Conservation (phyloP, 768 basidiomycete genomes). For the Boletus bicolor region DNA sequence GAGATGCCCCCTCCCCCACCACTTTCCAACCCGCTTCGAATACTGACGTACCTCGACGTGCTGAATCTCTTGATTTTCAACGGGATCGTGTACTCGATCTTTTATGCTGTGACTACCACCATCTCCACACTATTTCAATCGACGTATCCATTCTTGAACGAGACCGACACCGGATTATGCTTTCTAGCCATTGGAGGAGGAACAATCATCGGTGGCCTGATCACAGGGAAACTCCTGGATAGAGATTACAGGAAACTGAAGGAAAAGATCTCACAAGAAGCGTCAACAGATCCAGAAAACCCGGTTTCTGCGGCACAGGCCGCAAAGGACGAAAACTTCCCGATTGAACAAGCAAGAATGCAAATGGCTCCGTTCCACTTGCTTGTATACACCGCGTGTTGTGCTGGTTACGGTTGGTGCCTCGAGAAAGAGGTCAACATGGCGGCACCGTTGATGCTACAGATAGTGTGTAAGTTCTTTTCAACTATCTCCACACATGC, state of each 20-base stretch:
- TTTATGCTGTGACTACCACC: constrained; percentile 44
- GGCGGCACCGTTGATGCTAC: constrained; percentile 53
- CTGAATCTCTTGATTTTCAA: constrained; percentile 44
- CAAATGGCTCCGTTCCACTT: constrained; percentile 43
- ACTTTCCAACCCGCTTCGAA: constrained; percentile 37
- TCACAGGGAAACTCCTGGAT: constrained; percentile 64
- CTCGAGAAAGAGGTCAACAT: constrained; percentile 47
- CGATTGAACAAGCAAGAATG: constrained; percentile 59
- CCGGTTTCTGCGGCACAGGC: constrained; percentile 19
- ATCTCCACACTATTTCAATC: constrained; percentile 49
- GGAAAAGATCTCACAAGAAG: constrained; percentile 12
- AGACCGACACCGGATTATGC: constrained; percentile 64
- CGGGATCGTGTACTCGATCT: constrained; percentile 53
- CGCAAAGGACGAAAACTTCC: constrained; percentile 43
- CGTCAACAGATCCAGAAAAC: constrained; percentile 21
- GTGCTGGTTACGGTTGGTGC: constrained; percentile 61
- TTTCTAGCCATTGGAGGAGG: constrained; percentile 77
- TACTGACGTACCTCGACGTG: constrained; percentile 39
- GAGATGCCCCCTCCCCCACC: constrained; percentile 11
- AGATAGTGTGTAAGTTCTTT: constrained; percentile 25
- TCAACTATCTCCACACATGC: not conserved
- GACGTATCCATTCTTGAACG: constrained; percentile 47
- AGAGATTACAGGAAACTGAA: constrained; percentile 53
- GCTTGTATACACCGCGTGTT: constrained; percentile 37
- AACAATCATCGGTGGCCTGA: constrained; percentile 55